phyloP scores from a whole-genome alignment of 768 basidiomycete genomes.

The Thelephora aurantiotincta region DNA sequence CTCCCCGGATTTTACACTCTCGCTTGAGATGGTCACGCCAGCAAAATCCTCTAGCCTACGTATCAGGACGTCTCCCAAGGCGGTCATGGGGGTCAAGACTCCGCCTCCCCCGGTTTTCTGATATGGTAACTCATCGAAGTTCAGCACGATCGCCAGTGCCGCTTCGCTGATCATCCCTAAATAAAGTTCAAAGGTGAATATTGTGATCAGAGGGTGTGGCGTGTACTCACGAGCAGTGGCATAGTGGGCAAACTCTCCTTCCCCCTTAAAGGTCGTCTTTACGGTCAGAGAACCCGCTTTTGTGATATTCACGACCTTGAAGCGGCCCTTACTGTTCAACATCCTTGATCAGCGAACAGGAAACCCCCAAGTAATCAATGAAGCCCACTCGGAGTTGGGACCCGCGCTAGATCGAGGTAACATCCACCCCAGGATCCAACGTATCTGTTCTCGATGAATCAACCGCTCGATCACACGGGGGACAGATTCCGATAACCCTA shows the following conservation, averaged over 20 bases:
- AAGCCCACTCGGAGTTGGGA: constrained; percentile 54
- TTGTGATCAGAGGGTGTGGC: constrained; percentile 1
- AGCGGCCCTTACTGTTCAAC: constrained; percentile 26
- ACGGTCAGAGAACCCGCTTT: constrained; percentile 19
- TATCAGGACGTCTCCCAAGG: constrained; percentile 65
- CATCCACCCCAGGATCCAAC: constrained; percentile 38
- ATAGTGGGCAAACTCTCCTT: constrained; percentile 68
- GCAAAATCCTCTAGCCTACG: constrained; percentile 37
- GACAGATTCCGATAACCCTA: constrained; percentile 6
- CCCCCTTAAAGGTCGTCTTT: constrained; percentile 45
- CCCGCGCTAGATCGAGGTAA: constrained; percentile 43
- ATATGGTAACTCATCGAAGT: constrained; percentile 37
- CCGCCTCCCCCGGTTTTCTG: constrained; percentile 51
- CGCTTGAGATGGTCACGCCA: too few species aligned
- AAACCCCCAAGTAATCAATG: constrained; percentile 15
- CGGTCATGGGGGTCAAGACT: constrained; percentile 70
- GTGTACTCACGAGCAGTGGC: constrained; percentile 33
- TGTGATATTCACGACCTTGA: constrained; percentile 21
- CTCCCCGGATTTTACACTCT: too few species aligned
- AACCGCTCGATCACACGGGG: background rate
- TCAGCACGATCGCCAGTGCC: constrained; percentile 55
- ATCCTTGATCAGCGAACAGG: too few species aligned
- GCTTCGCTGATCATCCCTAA: constrained; percentile 67
- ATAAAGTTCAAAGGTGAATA: background rate
- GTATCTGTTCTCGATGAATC: constrained; percentile 24